Evolutionary conservation across 257 asterid species (phyloP).

Genomic region (Penstemon davidsonii): DNA sequence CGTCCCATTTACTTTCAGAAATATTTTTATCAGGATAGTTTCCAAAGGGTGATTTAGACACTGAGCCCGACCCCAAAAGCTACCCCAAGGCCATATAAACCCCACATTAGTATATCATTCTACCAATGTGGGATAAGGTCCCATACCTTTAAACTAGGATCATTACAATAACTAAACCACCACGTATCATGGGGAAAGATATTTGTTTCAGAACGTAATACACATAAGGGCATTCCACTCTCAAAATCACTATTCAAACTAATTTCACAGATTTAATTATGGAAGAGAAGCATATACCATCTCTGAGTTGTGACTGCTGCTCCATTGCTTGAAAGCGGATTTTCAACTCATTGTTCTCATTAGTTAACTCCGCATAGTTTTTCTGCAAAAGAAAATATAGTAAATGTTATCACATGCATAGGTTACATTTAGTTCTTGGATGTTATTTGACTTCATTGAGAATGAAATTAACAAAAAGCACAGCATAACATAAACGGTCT

Average conservation of each 20-base stretch:
- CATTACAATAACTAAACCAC: no score
- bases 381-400: conserved; percentile 50
- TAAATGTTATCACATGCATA: background rate
- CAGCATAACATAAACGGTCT: no score
- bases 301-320: conserved; percentile 86
- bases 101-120: no score
- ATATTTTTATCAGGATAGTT: background rate
- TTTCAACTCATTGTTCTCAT: conserved; percentile 80
- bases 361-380: conserved; percentile 51
- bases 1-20: background rate
- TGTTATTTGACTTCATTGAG: no score
- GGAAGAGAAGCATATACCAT: conserved; percentile 50
- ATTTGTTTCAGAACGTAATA: background rate
- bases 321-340: conserved; percentile 82
- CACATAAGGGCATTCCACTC: no score
- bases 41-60: background rate
- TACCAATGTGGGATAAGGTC: no score
- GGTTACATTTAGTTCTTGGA: no score
- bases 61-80: background rate
- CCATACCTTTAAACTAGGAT: background rate
- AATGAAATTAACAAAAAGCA: no score
- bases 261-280: background rate
- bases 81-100: background rate
- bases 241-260: no score
- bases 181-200: background rate